A percentile compares a stretch with the other conserved stretches of the same genome.
These are phyloP conservation scores for Mucor saturninus DNA, from an alignment of 371 early-diverging fungal species.

Conservation along the genomic window DNA sequence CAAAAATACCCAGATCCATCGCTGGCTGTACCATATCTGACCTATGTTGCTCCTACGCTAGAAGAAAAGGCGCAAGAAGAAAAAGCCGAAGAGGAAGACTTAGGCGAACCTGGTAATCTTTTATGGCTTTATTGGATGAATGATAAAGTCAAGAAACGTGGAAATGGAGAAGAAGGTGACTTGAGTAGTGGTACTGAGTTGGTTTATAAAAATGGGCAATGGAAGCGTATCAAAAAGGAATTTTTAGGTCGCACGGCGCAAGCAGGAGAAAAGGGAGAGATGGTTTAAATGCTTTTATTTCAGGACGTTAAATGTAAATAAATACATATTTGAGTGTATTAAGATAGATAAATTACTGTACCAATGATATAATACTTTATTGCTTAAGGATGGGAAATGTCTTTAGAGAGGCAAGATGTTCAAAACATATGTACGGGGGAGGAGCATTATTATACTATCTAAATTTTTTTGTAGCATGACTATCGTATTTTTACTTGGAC, in stretches of 20 bases:
- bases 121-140: slow-evolving; percentile 36
- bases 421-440: too few relatives aligned
- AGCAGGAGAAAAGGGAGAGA: slow-evolving; percentile 34
- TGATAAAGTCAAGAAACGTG: slow-evolving; percentile 22
- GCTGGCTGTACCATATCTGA: slow-evolving; percentile 27
- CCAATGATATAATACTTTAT: too few relatives aligned
- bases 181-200: slow-evolving; percentile 26
- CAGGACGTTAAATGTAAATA: too few relatives aligned
- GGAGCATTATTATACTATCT: too few relatives aligned
- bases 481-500: too few relatives aligned
- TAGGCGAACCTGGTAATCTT: slow-evolving; percentile 28
- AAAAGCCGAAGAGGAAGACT: slow-evolving; percentile 17
- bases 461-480: too few relatives aligned
- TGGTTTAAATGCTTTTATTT: slow-evolving; percentile 1
- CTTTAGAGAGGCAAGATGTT: too few relatives aligned
- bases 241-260: slow-evolving; percentile 36
- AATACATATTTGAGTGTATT: too few relatives aligned
- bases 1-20: slow-evolving; percentile 25
- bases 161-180: slow-evolving; percentile 30
- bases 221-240: slow-evolving; percentile 38
- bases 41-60: slow-evolving; percentile 26
- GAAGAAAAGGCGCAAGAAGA: slow-evolving; percentile 36
- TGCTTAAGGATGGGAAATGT: too few relatives aligned
- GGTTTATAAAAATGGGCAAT: slow-evolving; percentile 20
- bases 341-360: too few relatives aligned